A percentile compares a stretch with the other conserved stretches of the same genome.
These are phyloP conservation scores for Cladorrhinum sp. DNA, from an alignment of 2,329 filamentous ascomycete species.

Conservation along the genomic window DNA sequence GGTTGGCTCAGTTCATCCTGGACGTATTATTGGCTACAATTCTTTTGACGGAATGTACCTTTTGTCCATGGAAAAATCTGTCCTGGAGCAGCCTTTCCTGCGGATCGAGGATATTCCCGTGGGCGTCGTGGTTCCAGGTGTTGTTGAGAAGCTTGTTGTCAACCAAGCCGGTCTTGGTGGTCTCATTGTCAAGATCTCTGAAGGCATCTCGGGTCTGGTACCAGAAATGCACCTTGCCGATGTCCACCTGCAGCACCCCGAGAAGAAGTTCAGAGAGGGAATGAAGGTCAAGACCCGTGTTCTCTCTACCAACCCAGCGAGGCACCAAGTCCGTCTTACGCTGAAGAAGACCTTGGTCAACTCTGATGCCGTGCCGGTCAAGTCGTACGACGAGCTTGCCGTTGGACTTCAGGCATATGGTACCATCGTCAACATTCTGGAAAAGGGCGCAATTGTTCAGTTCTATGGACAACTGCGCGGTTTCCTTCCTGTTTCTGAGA, in stretches of 20 bases:
- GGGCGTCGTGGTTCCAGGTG: slow-evolving; percentile 76
- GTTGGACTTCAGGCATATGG: slow-evolving; percentile 78
- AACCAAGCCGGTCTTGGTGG: slow-evolving; percentile 75
- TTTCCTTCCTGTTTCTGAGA: slow-evolving; percentile 90
- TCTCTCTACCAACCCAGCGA: slow-evolving; percentile 71
- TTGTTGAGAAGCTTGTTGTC: slow-evolving; percentile 79
- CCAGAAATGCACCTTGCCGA: slow-evolving; percentile 87
- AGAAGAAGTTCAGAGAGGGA: slow-evolving; percentile 92
- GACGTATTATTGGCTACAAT: slow-evolving; percentile 83
- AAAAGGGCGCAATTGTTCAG: slow-evolving; percentile 80
- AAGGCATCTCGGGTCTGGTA: slow-evolving; percentile 86
- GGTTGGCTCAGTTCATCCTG: slow-evolving; percentile 72
- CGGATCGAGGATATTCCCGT: slow-evolving; percentile 86
- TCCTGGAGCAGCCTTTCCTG: slow-evolving; percentile 85
- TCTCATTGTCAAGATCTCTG: slow-evolving; percentile 76
- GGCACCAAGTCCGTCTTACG: slow-evolving; percentile 78
- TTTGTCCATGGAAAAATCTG: slow-evolving; percentile 74
- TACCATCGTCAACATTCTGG: slow-evolving; percentile 78
- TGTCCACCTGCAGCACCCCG: slow-evolving; percentile 81
- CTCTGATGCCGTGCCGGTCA: slow-evolving; percentile 76
- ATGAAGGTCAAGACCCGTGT: slow-evolving; percentile 82
- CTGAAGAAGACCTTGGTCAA: slow-evolving; percentile 94
- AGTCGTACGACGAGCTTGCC: slow-evolving; percentile 69
- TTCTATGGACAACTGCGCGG: slow-evolving; percentile 84
- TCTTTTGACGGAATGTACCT: slow-evolving; percentile 81